These are phyloP conservation scores for Sechiopsis laciniata DNA, from an alignment of 306 rosid genomes.

Conservation along the genomic window DNA sequence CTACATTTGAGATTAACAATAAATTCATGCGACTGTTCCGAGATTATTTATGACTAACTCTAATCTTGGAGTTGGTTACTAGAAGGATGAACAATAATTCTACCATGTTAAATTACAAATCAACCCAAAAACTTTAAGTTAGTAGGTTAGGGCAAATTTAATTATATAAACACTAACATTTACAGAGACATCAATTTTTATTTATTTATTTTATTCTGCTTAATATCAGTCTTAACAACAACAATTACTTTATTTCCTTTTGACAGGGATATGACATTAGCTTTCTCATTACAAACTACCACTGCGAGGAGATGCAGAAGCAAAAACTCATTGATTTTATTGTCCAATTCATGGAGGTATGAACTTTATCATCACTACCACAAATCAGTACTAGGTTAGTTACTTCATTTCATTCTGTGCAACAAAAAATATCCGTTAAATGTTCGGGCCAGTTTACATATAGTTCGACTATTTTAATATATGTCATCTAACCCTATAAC, in stretches of 20 bases:
- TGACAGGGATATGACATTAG: constrained; percentile 93
- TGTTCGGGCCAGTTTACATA: too few species aligned
- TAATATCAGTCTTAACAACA: too few species aligned
- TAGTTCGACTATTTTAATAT: too few species aligned
- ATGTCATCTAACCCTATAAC: too few species aligned
- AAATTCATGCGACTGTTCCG: not conserved
- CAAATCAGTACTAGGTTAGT: constrained; percentile 19
- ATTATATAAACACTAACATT: too few species aligned
- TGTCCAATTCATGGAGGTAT: constrained; percentile 97
- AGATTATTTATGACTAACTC: not conserved
- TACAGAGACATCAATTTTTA: not conserved
- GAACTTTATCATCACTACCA: constrained; percentile 30
- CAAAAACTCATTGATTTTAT: constrained; percentile 93
- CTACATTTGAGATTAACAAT: not conserved
- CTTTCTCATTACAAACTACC: constrained; percentile 92
- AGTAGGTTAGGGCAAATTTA: too few species aligned
- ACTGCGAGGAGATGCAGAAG: constrained; percentile 94
- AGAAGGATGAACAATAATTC: not conserved
- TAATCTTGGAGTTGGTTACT: not conserved
- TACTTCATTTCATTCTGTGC: constrained; percentile 5
- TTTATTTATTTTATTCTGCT: too few species aligned
- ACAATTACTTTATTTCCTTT: not conserved
- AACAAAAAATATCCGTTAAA: too few species aligned
- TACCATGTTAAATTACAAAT: too few species aligned
- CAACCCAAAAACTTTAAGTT: too few species aligned